Base-by-base conservation (phyloP, 768 basidiomycete species). In the Lenzites betulinus region DNA sequence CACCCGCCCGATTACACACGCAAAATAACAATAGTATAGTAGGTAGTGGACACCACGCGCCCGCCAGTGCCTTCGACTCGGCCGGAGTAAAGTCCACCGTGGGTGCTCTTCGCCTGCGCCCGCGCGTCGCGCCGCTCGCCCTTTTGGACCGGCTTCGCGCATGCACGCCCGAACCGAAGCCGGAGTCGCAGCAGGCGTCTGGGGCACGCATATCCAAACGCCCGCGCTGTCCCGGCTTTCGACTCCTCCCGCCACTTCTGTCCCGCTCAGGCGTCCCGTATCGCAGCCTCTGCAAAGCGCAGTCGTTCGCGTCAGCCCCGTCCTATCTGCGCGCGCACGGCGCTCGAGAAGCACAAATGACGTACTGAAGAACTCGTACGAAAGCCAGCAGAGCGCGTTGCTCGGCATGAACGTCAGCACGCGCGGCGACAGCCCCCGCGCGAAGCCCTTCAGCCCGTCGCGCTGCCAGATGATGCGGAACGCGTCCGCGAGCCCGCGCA, bases 281-380 rank as follows among this genome's bases (percentile, higher is more conserved):
- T 69, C 26, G 69, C 69, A n/a, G 67, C 69, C 65, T 69, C 69
- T 69, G 61, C 41, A 47, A 51, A 36, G 28, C 39, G n/a, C 44
- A 39, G 30, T 11, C 30, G 6, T 5, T 11, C 46, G 18, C 52
- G 59, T 63, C 52, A 58, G 57, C 36, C 12, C 11, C 13, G 15
- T 39, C 18, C 38, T 13, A 3, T 13, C 30, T 11, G 6, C 30
- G 30, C 7, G 38, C 38, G 38, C 38, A 39, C 3, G 7, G 13
- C 7, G 30, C 35, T 22, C 12, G 4, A 20, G 13, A 39, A 39
- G 38, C 13, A 13, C 13, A 39, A 13, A n/a, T 13, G 23, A 87
- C 95, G 78, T 73, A 96, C 95, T 97, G 83, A 97, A 97, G 78
- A 96, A 97, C 75, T 98, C 95, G 70, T 98, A 95, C 54, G 94